These are phyloP conservation scores for Puccinia polysora DNA, from an alignment of 1,284 basidiomycete genomes.

Conservation along the genomic window DNA sequence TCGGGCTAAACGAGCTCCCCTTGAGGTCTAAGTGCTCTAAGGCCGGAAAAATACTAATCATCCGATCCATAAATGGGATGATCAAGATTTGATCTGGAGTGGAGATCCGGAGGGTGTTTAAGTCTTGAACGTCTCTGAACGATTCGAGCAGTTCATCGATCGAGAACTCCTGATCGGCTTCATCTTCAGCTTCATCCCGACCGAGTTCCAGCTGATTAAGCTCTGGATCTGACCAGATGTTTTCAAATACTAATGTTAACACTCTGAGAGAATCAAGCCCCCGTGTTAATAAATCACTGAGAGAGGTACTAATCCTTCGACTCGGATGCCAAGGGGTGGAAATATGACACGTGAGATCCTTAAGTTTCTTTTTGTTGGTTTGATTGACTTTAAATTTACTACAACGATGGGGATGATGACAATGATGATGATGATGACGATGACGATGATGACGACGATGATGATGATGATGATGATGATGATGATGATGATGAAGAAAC, in stretches of 20 bases:
- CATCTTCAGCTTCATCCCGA: slow-evolving; percentile 9
- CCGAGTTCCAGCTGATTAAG: not conserved
- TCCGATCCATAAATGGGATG: slow-evolving; percentile 2
- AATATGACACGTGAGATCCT: slow-evolving; percentile 52
- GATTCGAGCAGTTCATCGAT: not conserved
- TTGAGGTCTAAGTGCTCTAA: slow-evolving; percentile 5
- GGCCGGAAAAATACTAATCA: slow-evolving; percentile 5
- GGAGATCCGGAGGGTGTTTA: not conserved
- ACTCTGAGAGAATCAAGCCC: slow-evolving; percentile 21
- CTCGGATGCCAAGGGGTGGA: slow-evolving; percentile 56
- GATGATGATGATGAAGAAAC: slow-evolving; percentile 46
- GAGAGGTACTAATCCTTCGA: slow-evolving; percentile 60
- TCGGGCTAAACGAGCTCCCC: not conserved
- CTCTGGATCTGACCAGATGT: not conserved
- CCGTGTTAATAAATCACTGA: slow-evolving; percentile 48
- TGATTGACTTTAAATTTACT: slow-evolving; percentile 24
- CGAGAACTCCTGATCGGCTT: not conserved
- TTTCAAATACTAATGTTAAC: slow-evolving; percentile 23
- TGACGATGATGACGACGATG: slow-evolving; percentile 46
- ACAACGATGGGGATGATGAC: slow-evolving; percentile 44
- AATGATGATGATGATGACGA: slow-evolving; percentile 49
- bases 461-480: slow-evolving; percentile 47
- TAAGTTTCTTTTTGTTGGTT: slow-evolving; percentile 10
- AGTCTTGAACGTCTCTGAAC: slow-evolving; percentile 9
- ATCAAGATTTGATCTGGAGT: not conserved